Evolutionary conservation across 1,284 basidiomycete genomes (phyloP).

Genomic region (Ganoderma boninense): DNA sequence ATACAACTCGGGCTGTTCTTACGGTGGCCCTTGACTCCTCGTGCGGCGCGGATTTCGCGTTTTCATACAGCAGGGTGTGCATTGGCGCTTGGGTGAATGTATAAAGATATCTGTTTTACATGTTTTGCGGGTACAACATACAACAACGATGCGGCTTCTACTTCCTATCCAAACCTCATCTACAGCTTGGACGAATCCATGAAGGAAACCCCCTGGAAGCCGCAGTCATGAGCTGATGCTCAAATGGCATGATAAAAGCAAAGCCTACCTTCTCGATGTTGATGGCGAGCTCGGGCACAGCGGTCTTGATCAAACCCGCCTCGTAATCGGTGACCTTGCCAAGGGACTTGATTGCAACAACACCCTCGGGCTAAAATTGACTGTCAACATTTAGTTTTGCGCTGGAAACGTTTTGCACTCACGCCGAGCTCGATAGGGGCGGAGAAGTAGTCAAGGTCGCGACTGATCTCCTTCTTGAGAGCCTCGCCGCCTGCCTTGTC

Average conservation of each 20-base stretch:
- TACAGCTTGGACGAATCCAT: constrained; percentile 42
- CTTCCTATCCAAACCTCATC: constrained; percentile 12
- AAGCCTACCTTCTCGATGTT: constrained; percentile 80
- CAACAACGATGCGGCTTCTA: constrained; percentile 19
- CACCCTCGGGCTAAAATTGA: constrained; percentile 70
- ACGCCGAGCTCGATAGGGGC: constrained; percentile 87
- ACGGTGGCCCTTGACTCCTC: neutral
- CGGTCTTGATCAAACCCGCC: constrained; percentile 78
- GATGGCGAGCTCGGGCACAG: constrained; percentile 80
- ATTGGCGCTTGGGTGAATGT: neutral
- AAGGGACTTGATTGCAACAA: constrained; percentile 81
- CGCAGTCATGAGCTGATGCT: neutral
- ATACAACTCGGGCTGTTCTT: neutral
- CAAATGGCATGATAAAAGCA: neutral
- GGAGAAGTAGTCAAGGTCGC: constrained; percentile 86
- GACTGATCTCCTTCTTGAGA: constrained; percentile 67
- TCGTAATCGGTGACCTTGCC: constrained; percentile 81
- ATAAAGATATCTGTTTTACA: constrained; percentile 14
- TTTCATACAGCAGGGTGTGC: neutral
- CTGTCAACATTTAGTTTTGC: constrained; percentile 20
- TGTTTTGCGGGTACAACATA: constrained; percentile 25
- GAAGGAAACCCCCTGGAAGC: constrained; percentile 47
- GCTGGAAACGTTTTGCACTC: constrained; percentile 40
- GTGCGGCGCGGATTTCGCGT: neutral
- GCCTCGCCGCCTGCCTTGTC: constrained; percentile 76